Evolutionary conservation across 1,139 yeast species (phyloP), one percentile per base, ranked within the genome.

Genomic region (Diutina catenulata): DNA sequence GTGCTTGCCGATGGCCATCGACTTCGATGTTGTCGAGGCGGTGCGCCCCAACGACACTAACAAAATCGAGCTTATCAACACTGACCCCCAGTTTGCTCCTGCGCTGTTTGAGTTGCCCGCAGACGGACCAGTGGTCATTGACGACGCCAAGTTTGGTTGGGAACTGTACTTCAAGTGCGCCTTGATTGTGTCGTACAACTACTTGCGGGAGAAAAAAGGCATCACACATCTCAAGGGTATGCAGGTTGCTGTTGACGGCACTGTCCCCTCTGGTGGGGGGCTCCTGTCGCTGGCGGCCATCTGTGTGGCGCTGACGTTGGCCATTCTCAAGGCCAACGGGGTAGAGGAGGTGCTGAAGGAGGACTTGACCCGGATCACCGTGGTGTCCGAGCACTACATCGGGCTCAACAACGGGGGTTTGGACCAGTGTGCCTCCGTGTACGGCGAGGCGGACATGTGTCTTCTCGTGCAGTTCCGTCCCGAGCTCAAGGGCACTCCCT

Each of bases 401-500:
- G 88, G 88, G 19, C 80, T 80, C 39, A 79, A 77, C 51, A 75
- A 79, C 33, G 88, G 88, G 19, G 88, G 88, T 33, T 73, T 80
- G 82, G 88, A 80, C 52, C 88, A 80, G 56, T 69, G 80, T 44
- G 87, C 88, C 3, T 72, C 81, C 2, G 68, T 80, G 19, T 78
- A 71, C 47, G 87, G 87, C n/a, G 75, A 71, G 47, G 60, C 57
- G 33, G 68, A 65, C 42, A 74, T 78, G 46, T 81, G 80, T 2
- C 55, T 80, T 43, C 66, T 72, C 45, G 76, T 80, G 33, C 74
- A 73, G 44, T 80, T 79, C 56, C 67, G 68, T 44, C 88, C 88
- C 2, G 56, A 64, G 42, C 60, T 80, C 39, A 59, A 57, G 29
- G 86, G 76, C 11, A 59, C 65, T 31, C 72, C 82, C n/a, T 66